A percentile compares a stretch with the other conserved stretches of the same genome.
phyloP scores from a whole-genome alignment of 1,139 yeast genomes.

The Protomyces pachydermus region DNA sequence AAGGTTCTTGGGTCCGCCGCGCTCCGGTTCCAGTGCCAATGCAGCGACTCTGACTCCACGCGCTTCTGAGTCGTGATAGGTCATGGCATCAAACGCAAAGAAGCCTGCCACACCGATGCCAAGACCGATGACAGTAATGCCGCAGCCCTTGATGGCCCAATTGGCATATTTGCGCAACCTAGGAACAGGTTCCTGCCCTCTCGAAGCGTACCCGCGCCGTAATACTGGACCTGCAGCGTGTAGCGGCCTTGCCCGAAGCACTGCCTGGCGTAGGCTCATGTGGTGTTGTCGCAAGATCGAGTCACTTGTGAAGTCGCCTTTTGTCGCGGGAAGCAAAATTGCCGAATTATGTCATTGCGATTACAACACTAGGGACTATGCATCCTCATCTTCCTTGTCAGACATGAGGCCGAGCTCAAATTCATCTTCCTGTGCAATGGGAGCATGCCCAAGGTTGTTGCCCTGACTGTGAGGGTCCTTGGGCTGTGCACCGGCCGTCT shows the following conservation, averaged over 20 bases:
- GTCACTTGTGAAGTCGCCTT: neutral
- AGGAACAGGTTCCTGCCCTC: neutral
- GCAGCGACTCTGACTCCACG: conserved; percentile 45
- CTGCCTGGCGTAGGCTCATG: neutral
- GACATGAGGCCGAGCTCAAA: neutral
- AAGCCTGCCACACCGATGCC: conserved; percentile 37
- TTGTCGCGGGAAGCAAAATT: neutral
- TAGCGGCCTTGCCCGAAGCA: neutral
- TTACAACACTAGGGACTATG: neutral
- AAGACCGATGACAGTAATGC: conserved; percentile 38
- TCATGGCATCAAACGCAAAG: conserved; percentile 58
- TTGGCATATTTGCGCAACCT: neutral
- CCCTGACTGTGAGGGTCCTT: neutral
- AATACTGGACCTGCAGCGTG: neutral
- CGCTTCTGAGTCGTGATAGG: conserved; percentile 44
- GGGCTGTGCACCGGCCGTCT: conserved; percentile 8
- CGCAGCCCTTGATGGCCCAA: conserved; percentile 6
- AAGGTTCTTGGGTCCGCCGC: conserved; percentile 65
- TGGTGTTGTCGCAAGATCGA: neutral
- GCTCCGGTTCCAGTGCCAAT: conserved; percentile 50
- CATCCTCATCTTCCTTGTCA: neutral
- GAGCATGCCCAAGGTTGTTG: neutral
- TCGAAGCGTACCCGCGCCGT: neutral
- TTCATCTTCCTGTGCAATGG: neutral
- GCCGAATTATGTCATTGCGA: neutral